Conservation (phyloP, 1,284 basidiomycete genomes). For the Puccinia horiana region DNA sequence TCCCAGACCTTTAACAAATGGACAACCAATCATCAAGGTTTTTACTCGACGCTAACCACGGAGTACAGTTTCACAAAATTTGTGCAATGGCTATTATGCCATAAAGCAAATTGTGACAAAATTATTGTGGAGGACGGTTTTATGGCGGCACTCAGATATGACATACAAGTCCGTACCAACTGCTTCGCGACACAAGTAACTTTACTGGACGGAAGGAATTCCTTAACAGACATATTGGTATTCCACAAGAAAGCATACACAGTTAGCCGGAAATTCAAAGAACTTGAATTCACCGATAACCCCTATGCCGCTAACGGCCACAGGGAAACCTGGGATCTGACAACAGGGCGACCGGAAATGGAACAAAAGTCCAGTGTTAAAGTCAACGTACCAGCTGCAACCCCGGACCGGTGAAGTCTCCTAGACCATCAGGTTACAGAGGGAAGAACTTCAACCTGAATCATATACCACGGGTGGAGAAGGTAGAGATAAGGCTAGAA, state of each 20-base stretch:
- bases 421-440: too few species aligned
- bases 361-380: too few species aligned
- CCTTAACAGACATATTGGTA: not conserved
- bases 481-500: too few species aligned
- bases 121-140: not conserved
- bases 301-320: not conserved
- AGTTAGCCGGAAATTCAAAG: not conserved
- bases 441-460: too few species aligned
- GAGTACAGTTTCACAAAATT: too few species aligned
- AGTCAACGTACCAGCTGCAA: too few species aligned
- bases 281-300: not conserved
- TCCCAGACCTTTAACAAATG: not conserved
- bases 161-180: not conserved
- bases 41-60: too few species aligned
- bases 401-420: too few species aligned
- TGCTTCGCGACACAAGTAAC: not conserved
- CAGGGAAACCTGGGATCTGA: not conserved
- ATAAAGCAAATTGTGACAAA: not conserved
- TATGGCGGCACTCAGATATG: not conserved
- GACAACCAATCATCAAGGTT: too few species aligned
- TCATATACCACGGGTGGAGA: too few species aligned
- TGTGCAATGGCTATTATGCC: not conserved
- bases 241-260: not conserved
- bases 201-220: not conserved
- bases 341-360: too few species aligned